Base-by-base conservation (phyloP, 1,284 basidiomycete species). In the Trametes sp. region DNA sequence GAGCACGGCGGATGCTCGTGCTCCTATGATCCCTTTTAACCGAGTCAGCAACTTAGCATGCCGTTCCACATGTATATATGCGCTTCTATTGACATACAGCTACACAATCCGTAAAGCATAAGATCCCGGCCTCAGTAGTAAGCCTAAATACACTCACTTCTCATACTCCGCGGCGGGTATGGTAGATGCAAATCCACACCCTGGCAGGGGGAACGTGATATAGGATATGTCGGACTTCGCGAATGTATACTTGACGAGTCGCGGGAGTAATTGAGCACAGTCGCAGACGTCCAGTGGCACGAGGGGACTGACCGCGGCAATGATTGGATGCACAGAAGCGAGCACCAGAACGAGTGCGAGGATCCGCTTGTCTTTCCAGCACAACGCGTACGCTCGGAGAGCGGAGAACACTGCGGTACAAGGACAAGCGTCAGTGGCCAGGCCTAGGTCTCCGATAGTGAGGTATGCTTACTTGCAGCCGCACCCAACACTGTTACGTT, bases 381-480 rank as follows among this genome's bases (percentile, higher is more conserved):
- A 64, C 29, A 64, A 6, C 16, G 63, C 63, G 38, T 61, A 61
- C 4, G 58, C 58, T 14, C 63, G 50, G 13, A 58, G 50, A 4
- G 59, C 63, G 10, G 63, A 57, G 54, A 64, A 64, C 5, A 54
- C 62, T 60, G 44, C 11, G 11, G 31, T 11, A 33, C 6, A 11
- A 11, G 31, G 31, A 11, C 5, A 33, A 5, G 11, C 31, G 31
- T 33, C 31, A 6, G 31, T 33, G 31, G 11, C 6, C 5, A 33
- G 6, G 31, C 31, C 31, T 33, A 33, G 31, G n/a, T n/a, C n/a
- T n/a, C n/a, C n/a, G 31, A 33, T 33, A 5, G 6, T 33, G 29
- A 4, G 19, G 23, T 10, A 16, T 29, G 19, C 49, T 41, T 16
- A 64, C 63, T 35, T 5, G 59, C 51, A n/a, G 59, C 63, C n/a